These are phyloP conservation scores for Chlorella vulgaris DNA, from an alignment of 139 green algal species.

Conservation along the genomic window DNA sequence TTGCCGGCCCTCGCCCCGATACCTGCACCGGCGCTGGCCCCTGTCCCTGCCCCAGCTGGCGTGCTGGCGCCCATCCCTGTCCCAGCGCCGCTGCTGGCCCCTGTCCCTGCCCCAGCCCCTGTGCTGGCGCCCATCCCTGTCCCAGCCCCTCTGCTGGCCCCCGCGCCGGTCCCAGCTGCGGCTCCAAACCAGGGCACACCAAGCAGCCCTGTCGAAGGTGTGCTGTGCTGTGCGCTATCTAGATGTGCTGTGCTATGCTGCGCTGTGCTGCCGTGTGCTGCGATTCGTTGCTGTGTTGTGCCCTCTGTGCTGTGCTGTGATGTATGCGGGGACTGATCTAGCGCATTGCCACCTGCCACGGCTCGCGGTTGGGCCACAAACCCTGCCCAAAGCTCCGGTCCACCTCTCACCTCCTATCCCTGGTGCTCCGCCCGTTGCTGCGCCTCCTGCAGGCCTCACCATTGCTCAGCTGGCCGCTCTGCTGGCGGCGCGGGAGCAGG, in stretches of 20 bases:
- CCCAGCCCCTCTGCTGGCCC: not conserved
- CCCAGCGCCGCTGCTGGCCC: not conserved
- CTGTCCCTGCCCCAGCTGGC: not conserved
- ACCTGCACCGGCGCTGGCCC: no score
- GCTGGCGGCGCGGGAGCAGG: not conserved
- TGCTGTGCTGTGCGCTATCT: not conserved
- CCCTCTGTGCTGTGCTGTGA: not conserved
- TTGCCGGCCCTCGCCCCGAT: no score
- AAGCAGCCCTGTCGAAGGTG: not conserved
- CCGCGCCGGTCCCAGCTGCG: not conserved
- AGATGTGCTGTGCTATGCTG: not conserved
- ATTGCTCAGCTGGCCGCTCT: not conserved
- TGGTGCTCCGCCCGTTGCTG: not conserved
- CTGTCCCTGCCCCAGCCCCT: not conserved
- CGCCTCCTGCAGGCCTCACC: not conserved
- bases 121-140: not conserved
- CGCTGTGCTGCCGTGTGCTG: not conserved
- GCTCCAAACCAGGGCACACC: not conserved
- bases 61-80: not conserved
- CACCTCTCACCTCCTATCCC: not conserved
- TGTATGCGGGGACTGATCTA: no score
- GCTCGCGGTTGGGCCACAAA: not conserved
- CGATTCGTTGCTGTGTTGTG: not conserved
- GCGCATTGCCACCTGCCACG: not conserved
- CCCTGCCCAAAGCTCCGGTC: no score